Base-by-base conservation (phyloP, 305 asterid genomes). In the Fraxinus angustifolia region DNA sequence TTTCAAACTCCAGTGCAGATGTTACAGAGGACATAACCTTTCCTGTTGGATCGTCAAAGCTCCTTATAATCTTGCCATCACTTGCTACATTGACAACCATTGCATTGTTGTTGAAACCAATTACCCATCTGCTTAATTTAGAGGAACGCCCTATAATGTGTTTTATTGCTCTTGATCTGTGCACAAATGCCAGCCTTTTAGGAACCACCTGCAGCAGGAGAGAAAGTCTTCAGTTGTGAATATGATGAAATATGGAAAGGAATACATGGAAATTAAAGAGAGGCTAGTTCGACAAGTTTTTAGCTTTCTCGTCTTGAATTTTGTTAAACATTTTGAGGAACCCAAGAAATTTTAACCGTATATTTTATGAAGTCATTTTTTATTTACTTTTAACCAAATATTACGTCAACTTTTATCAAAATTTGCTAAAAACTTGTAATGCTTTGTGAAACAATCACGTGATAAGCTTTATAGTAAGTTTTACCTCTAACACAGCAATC, bases 1-100 rank as follows among this genome's bases (percentile, higher is more conserved):
- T 89, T 19, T 93, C 92, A 36, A 86, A 90, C 82, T 94, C 97
- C 6, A 94, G 68, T 1, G 86, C 96, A 76, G 93, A 90, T 60
- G 97, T 92, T 17, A 92, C 92, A 48, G 87, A 86, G 8, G 81
- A 83, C 89, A 91, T 88, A 70, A 88, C 90, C 34, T 89, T 82
- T 34, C 95, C 94, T 0, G 87, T 88, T 6, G 96, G 94, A 86
- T 92, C 97, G 65, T 88, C 92, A n/a, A 91, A 87, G 6, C 91
- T 84, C 84, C 87, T 85, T 12, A 83, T 78, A 4, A 90, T 77
- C 53, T 86, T 87, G n/a, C 98, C 98, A 26, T 91, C 82, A 26
- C 85, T 74, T 8, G 71, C 91, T 12, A 90, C 96, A 60, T 93
- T 92, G 78, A 90, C 88, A 2, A 89, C 93, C 88, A 76, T 79